A percentile compares a stretch with the other conserved stretches of the same genome.
Evolutionary conservation across 2,329 filamentous ascomycete species (phyloP).

Genomic region (Ilyonectria robusta): DNA sequence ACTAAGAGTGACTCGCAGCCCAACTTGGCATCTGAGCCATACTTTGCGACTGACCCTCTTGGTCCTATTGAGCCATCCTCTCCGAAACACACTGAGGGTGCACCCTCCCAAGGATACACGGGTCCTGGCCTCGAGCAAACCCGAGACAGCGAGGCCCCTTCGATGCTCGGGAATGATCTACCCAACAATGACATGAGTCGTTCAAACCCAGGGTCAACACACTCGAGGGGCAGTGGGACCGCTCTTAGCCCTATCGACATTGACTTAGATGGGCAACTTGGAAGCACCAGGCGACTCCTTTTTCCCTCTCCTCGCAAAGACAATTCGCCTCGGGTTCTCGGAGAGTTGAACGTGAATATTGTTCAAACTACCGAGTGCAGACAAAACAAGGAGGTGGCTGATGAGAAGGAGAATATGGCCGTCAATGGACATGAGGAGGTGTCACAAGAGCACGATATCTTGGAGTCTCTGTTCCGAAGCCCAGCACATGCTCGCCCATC

Average conservation of each 20-base stretch:
- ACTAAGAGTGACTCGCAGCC: constrained; percentile 62
- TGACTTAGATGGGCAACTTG: constrained; percentile 63
- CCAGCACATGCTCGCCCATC: constrained; percentile 61
- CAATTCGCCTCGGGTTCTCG: constrained; percentile 72
- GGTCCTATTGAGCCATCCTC: constrained; percentile 61
- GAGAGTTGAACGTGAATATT: constrained; percentile 69
- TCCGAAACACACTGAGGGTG: constrained; percentile 44
- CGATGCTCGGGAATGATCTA: constrained; percentile 15
- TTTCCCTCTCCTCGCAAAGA: constrained; percentile 84
- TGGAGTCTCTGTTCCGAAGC: constrained; percentile 78
- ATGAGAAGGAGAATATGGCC: constrained; percentile 63
- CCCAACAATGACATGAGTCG: constrained; percentile 33
- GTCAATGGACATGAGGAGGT: constrained; percentile 57
- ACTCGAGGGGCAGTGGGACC: constrained; percentile 69
- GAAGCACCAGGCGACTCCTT: constrained; percentile 76
- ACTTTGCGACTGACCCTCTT: constrained; percentile 67
- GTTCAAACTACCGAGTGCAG: constrained; percentile 60
- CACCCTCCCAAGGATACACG: constrained; percentile 35
- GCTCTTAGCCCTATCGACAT: constrained; percentile 70
- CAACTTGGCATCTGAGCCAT: constrained; percentile 68
- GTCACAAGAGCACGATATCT: constrained; percentile 62
- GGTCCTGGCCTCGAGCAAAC: constrained; percentile 3
- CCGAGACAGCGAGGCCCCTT: constrained; percentile 25
- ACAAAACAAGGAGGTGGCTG: constrained; percentile 52
- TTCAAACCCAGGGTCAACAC: constrained; percentile 60